A percentile compares a stretch with the other conserved stretches of the same genome.
Conservation (phyloP, 2,329 filamentous ascomycete genomes). For the Lachnellula arida region DNA sequence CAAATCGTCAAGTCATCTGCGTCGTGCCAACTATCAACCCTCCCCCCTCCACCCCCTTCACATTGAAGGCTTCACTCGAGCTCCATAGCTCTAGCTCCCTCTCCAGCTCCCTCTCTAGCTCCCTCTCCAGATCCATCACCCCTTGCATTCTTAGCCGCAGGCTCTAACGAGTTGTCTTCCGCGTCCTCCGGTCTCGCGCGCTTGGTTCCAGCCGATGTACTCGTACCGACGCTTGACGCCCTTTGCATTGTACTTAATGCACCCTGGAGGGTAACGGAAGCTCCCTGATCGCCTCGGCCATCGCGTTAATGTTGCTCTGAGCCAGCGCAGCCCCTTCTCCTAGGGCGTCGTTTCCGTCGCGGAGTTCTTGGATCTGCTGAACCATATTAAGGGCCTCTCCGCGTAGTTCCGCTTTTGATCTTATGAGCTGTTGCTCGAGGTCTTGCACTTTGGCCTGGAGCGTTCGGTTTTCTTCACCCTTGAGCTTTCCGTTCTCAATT, state of each 20-base stretch:
- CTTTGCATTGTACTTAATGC: slow-evolving; percentile 1
- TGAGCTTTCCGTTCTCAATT: not conserved
- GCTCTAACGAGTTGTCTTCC: not conserved
- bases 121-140: too few species aligned
- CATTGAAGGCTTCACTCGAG: too few species aligned
- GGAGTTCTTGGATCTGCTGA: not conserved
- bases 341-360: not conserved
- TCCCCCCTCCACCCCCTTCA: too few species aligned
- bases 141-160: not conserved
- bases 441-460: not conserved
- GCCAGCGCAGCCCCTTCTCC: not conserved
- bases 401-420: too few species aligned
- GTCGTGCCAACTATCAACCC: too few species aligned
- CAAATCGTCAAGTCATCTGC: too few species aligned
- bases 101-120: not conserved
- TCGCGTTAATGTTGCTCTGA: not conserved
- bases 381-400: too few species aligned
- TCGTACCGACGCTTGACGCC: not conserved
- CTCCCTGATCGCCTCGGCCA: not conserved
- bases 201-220: not conserved
- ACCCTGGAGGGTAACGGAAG: not conserved
- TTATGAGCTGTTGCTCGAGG: not conserved
- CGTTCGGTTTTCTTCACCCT: not conserved
- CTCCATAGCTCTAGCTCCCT: not conserved
- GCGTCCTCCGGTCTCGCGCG: not conserved